Conservation (phyloP, 768 basidiomycete species). For the Boletus vinaceobasis region DNA sequence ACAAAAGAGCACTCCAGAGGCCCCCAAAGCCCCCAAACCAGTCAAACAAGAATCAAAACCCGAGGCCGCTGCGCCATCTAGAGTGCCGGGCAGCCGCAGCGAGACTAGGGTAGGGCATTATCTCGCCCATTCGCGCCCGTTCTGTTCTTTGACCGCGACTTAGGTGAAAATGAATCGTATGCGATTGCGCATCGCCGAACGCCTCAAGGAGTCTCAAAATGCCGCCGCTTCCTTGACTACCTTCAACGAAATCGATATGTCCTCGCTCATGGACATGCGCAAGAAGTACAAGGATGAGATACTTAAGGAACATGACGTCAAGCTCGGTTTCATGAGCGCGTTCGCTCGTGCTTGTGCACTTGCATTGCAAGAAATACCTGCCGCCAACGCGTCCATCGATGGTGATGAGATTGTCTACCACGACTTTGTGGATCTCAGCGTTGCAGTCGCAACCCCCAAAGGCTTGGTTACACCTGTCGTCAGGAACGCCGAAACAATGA, state of each 20-base stretch:
- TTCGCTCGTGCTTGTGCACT: constrained; percentile 86
- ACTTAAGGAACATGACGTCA: constrained; percentile 89
- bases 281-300: constrained; percentile 90
- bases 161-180: constrained; percentile 99
- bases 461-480: constrained; percentile 96
- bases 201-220: constrained; percentile 97
- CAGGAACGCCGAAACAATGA: constrained; percentile 83
- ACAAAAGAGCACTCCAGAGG: constrained; percentile 25
- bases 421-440: constrained; percentile 90
- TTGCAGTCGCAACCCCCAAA: constrained; percentile 97
- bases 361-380: constrained; percentile 87
- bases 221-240: constrained; percentile 95
- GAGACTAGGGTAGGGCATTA: constrained; percentile 73
- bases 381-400: constrained; percentile 92
- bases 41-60: constrained; percentile 32
- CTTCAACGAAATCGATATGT: constrained; percentile 99
- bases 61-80: constrained; percentile 31
- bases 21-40: constrained; percentile 35
- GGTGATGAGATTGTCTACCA: constrained; percentile 91
- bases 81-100: constrained; percentile 54
- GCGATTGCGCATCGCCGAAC: constrained; percentile 95
- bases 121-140: not conserved
- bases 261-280: constrained; percentile 88
- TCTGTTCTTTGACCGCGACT: not conserved
- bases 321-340: constrained; percentile 97